Conservation (phyloP, 2,329 filamentous ascomycete genomes). For the Talaromyces islandicus region DNA sequence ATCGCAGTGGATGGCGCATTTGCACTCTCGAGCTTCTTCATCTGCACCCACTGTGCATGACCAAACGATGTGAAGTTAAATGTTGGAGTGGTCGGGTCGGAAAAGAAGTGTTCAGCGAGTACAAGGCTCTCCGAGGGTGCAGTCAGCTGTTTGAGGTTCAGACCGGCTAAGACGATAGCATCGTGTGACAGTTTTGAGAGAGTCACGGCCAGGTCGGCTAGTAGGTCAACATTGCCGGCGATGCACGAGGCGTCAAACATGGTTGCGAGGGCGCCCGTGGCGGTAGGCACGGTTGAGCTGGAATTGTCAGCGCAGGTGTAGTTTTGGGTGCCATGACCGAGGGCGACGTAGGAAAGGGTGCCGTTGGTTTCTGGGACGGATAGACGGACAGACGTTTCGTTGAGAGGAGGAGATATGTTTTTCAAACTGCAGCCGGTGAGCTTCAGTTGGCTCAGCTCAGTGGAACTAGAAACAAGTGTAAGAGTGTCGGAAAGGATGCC, state of each 20-base stretch:
- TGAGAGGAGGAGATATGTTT: conserved; percentile 13
- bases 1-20: conserved; percentile 9
- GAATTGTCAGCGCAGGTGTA: conserved; percentile 38
- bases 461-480: neutral
- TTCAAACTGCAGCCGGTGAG: conserved; percentile 20
- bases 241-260: conserved; percentile 40
- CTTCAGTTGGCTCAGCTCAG: conserved; percentile 15
- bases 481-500: neutral
- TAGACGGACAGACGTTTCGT: conserved; percentile 18
- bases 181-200: conserved; percentile 18
- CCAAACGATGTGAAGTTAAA: conserved; percentile 27
- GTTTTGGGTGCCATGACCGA: conserved; percentile 47
- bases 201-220: conserved; percentile 22
- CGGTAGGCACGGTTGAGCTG: conserved; percentile 23
- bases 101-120: conserved; percentile 34
- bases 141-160: conserved; percentile 14
- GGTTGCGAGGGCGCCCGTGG: conserved; percentile 41
- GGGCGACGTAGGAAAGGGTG: conserved; percentile 38
- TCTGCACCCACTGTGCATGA: conserved; percentile 18
- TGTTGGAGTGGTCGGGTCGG: conserved; percentile 17
- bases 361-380: conserved; percentile 22
- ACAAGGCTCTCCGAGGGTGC: conserved; percentile 16
- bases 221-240: conserved; percentile 20
- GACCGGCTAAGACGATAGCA: conserved; percentile 21
- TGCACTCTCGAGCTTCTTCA: conserved; percentile 22